Evolutionary conservation across 192 early-diverging fungal species (phyloP).

Genomic region (Funneliformis geosporum): DNA sequence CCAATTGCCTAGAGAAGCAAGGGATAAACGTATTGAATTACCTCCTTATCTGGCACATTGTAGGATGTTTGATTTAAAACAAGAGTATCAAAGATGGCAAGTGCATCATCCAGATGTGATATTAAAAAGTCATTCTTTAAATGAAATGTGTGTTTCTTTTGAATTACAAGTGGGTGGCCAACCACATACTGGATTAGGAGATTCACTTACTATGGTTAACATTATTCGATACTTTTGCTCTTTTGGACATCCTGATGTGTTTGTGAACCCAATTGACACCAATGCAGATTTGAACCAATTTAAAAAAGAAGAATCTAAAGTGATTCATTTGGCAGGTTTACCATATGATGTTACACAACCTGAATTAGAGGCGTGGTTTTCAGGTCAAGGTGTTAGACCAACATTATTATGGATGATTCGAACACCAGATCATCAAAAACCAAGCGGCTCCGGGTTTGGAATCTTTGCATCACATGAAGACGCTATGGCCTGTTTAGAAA

Average conservation of each 20-base stretch:
- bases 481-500: slow-evolving; percentile 57
- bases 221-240: slow-evolving; percentile 54
- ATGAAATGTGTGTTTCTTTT: slow-evolving; percentile 61
- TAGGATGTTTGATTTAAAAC: slow-evolving; percentile 69
- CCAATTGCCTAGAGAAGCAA: slow-evolving; percentile 65
- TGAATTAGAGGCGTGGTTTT: slow-evolving; percentile 64
- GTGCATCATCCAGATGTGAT: slow-evolving; percentile 59
- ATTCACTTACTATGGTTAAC: slow-evolving; percentile 61
- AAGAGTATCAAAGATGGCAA: slow-evolving; percentile 65
- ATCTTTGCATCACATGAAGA: slow-evolving; percentile 68
- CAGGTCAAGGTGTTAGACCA: slow-evolving; percentile 53
- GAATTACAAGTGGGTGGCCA: slow-evolving; percentile 48
- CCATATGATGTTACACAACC: slow-evolving; percentile 61
- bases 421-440: slow-evolving; percentile 54
- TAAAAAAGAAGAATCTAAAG: slow-evolving; percentile 60
- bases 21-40: slow-evolving; percentile 62
- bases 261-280: slow-evolving; percentile 66
- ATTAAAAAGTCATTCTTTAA: slow-evolving; percentile 53
- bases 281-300: slow-evolving; percentile 62
- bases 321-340: slow-evolving; percentile 64
- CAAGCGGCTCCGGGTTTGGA: slow-evolving; percentile 66
- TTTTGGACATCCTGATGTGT: slow-evolving; percentile 56
- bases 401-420: slow-evolving; percentile 64
- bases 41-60: slow-evolving; percentile 58
- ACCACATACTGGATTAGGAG: slow-evolving; percentile 61